Evolutionary conservation across 2,329 filamentous ascomycete species (phyloP).

Genomic region (Claviceps arundinis): DNA sequence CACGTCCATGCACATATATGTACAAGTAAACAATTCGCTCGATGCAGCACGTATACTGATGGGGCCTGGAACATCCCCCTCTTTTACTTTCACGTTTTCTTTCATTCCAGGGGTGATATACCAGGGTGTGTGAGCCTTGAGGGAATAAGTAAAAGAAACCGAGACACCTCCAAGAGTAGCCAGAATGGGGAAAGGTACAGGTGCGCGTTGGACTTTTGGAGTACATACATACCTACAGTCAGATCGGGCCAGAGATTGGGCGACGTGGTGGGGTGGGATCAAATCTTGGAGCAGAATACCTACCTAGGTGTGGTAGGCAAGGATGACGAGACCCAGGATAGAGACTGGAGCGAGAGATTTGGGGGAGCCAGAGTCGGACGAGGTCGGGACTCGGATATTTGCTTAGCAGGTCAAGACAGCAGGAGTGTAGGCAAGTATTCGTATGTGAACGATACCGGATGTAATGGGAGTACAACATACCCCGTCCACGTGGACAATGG

Average conservation of each 20-base stretch:
- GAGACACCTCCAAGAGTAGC: conserved; percentile 1
- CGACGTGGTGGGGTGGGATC: conserved; percentile 6
- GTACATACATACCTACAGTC: too few species aligned
- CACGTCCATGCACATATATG: conserved; percentile 2
- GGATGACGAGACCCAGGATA: conserved; percentile 1
- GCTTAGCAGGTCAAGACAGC: conserved; percentile 3
- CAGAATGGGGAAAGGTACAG: conserved; percentile 1
- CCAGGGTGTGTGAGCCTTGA: conserved; percentile 2
- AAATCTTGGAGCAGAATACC: conserved; percentile 7
- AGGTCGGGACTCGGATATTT: conserved; percentile 5
- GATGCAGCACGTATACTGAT: conserved; percentile 4
- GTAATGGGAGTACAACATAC: neutral
- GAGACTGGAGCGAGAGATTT: neutral
- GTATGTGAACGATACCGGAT: neutral
- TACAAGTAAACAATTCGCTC: neutral
- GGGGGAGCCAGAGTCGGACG: conserved; percentile 3
- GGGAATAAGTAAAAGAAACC: neutral
- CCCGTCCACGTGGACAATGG: neutral
- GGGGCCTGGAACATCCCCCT: neutral
- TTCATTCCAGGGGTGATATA: conserved; percentile 3
- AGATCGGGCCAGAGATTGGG: conserved; percentile 3
- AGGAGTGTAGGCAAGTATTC: conserved; percentile 1
- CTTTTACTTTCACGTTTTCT: neutral
- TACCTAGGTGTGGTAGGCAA: conserved; percentile 1
- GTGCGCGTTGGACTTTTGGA: conserved; percentile 3